Evolutionary conservation across 2,329 filamentous ascomycete genomes (phyloP).

Genomic region (Ophiostoma tasmaniense): DNA sequence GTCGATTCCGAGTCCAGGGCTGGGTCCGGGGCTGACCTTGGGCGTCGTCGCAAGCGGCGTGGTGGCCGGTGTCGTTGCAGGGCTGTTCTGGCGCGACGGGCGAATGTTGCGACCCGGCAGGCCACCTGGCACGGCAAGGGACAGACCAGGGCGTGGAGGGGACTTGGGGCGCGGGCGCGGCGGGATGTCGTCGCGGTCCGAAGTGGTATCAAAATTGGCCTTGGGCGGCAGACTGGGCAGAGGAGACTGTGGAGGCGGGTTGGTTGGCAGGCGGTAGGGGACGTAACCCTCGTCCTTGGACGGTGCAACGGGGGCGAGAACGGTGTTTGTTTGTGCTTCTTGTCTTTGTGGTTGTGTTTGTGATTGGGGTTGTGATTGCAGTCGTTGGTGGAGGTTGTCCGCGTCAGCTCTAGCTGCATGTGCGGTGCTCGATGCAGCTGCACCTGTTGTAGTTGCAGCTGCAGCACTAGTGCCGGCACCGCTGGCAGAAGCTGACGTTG

Average conservation of each 20-base stretch:
- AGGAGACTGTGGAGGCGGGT: slow-evolving; percentile 1
- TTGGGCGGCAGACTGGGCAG: neutral
- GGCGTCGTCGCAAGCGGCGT: neutral
- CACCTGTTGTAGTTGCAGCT: slow-evolving; percentile 2
- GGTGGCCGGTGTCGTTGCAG: neutral
- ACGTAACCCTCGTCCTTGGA: neutral
- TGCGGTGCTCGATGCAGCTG: slow-evolving; percentile 17
- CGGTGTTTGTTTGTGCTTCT: neutral
- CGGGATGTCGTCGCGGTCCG: neutral
- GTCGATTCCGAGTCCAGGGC: too few species aligned
- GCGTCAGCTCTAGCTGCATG: slow-evolving; percentile 6
- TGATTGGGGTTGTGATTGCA: slow-evolving; percentile 3
- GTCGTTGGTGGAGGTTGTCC: neutral
- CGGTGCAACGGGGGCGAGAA: neutral
- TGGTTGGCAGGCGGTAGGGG: neutral
- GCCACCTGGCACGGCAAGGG: neutral
- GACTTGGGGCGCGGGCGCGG: neutral
- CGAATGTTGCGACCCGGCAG: slow-evolving; percentile 8
- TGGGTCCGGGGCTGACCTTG: neutral
- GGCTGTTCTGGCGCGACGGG: neutral
- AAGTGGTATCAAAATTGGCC: neutral
- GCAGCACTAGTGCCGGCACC: neutral
- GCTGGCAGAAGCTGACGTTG: slow-evolving; percentile 26
- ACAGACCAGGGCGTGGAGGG: neutral
- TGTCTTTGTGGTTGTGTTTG: neutral